phyloP scores from a whole-genome alignment of 805 yeast genomes.

The Hanseniaspora singularis region DNA sequence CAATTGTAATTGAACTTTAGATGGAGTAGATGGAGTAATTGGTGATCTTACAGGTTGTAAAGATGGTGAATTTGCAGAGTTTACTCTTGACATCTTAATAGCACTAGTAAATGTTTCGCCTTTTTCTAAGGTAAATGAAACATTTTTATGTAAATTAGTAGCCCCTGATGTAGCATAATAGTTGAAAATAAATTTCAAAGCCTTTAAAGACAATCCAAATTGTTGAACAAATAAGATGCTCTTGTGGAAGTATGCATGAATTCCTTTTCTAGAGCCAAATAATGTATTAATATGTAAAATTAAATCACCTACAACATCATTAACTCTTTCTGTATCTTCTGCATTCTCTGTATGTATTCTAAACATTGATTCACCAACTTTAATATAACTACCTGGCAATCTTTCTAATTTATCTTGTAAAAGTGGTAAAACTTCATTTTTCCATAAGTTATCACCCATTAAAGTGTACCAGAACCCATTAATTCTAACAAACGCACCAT shows the following conservation, averaged over 20 bases:
- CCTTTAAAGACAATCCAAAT: slow-evolving; percentile 43
- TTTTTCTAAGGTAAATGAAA: neutral
- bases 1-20: slow-evolving; percentile 15
- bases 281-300: slow-evolving; percentile 74
- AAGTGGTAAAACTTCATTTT: slow-evolving; percentile 27
- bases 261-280: slow-evolving; percentile 41
- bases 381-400: slow-evolving; percentile 64
- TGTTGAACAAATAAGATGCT: slow-evolving; percentile 64
- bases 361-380: slow-evolving; percentile 63
- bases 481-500: slow-evolving; percentile 66
- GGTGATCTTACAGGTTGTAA: slow-evolving; percentile 9
- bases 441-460: slow-evolving; percentile 41
- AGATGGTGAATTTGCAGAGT: slow-evolving; percentile 1
- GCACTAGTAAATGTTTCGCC: slow-evolving; percentile 13
- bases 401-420: slow-evolving; percentile 45
- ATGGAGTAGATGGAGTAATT: slow-evolving; percentile 12
- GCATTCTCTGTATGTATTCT: slow-evolving; percentile 65
- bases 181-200: slow-evolving; percentile 42
- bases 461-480: slow-evolving; percentile 51
- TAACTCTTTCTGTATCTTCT: slow-evolving; percentile 49
- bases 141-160: slow-evolving; percentile 4
- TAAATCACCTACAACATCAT: slow-evolving; percentile 66
- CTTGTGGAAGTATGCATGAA: slow-evolving; percentile 68
- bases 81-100: slow-evolving; percentile 15
- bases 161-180: slow-evolving; percentile 23